Conservation (phyloP, 208 protist species). For the Trypanosoma lewisi region DNA sequence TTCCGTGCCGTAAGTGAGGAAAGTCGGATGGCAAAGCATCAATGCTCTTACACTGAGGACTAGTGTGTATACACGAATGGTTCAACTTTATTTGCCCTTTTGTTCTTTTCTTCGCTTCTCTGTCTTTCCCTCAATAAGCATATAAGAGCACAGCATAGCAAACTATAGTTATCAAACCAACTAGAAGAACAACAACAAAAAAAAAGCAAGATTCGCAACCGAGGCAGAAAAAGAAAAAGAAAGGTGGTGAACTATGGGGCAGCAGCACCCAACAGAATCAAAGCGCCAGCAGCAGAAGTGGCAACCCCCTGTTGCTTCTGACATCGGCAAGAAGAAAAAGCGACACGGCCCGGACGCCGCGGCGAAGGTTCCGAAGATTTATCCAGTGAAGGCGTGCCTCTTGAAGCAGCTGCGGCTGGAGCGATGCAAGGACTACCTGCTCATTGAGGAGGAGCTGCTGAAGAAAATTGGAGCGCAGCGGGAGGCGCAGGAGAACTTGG, state of each 20-base stretch:
- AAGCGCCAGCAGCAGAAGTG: constrained; percentile 86
- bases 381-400: constrained; percentile 96
- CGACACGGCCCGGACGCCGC: constrained; percentile 74
- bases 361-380: constrained; percentile 87
- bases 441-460: constrained; percentile 99
- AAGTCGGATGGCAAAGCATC: too few species aligned
- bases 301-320: constrained; percentile 93
- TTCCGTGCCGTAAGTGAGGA: too few species aligned
- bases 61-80: too few species aligned
- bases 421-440: constrained; percentile 99
- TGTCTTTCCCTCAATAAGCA: too few species aligned
- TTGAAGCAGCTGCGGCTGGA: constrained; percentile 97
- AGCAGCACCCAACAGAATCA: constrained; percentile 46
- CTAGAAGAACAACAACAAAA: too few species aligned
- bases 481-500: constrained; percentile 76
- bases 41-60: too few species aligned
- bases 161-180: too few species aligned
- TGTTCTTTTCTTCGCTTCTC: not conserved
- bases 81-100: too few species aligned
- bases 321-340: constrained; percentile 92
- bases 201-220: too few species aligned
- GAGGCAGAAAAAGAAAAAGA: constrained; percentile 1
- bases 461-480: constrained; percentile 78
- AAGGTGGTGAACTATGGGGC: too few species aligned
- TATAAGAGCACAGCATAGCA: too few species aligned